A percentile compares a stretch with the other conserved stretches of the same genome.
Conservation (phyloP, 1,284 basidiomycete genomes). For the Austropuccinia psidii region DNA sequence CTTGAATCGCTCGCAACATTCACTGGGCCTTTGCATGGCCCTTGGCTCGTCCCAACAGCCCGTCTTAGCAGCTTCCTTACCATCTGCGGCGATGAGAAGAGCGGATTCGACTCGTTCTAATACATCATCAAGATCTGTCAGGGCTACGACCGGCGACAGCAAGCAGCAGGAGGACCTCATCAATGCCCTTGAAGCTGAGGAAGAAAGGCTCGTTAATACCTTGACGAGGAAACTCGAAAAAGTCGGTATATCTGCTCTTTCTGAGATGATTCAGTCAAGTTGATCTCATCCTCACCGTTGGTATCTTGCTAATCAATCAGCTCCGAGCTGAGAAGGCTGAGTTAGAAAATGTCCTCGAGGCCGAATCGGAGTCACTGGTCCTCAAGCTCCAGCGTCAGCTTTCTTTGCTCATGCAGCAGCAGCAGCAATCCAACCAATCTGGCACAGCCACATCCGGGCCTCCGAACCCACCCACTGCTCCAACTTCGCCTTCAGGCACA, state of each 20-base stretch:
- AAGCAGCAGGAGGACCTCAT: constrained; percentile 63
- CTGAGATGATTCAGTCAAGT: background rate
- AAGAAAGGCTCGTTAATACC: constrained; percentile 71
- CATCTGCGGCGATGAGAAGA: constrained; percentile 4
- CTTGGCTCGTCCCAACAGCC: constrained; percentile 1
- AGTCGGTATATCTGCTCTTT: constrained; percentile 56
- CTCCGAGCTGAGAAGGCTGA: constrained; percentile 70
- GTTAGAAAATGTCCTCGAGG: constrained; percentile 68
- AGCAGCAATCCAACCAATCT: constrained; percentile 39
- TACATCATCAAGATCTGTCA: constrained; percentile 15
- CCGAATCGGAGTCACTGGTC: constrained; percentile 68
- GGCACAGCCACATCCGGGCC: constrained; percentile 38
- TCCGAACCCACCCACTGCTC: constrained; percentile 29
- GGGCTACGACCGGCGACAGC: constrained; percentile 2
- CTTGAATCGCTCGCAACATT: no score
- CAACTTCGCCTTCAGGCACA: constrained; percentile 40
- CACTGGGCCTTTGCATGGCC: no score
- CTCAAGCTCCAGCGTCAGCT: constrained; percentile 64
- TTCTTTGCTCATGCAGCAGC: constrained; percentile 52
- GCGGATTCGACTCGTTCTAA: constrained; percentile 29
- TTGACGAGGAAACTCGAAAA: constrained; percentile 68
- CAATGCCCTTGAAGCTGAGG: constrained; percentile 75
- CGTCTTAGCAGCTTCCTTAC: background rate
- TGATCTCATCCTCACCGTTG: background rate
- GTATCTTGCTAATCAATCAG: constrained; percentile 48